Base-by-base conservation (phyloP, 2,329 filamentous ascomycete species). In the Thielaviopsis euricoi region DNA sequence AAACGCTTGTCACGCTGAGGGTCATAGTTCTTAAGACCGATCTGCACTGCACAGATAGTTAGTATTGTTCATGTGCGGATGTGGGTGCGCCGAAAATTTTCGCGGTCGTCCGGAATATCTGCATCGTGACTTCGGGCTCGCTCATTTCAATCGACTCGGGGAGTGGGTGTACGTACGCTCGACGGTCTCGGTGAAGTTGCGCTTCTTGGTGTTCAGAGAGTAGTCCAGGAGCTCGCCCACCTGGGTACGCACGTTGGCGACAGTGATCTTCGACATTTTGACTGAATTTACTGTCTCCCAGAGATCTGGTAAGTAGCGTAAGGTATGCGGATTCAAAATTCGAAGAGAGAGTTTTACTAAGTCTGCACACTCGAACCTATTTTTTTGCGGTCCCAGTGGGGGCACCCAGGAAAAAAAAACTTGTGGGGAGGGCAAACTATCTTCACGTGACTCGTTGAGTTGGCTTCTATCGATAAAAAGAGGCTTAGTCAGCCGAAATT, bases 1-100 rank as follows among this genome's bases (percentile, higher is more conserved):
- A 98, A 98, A 95, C 91, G 91, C 91, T 98, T 98, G 81, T 98
- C 93, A 89, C 93, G 91, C 86, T 97, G 81, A 72, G 93, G 91
- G 74, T 98, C 87, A 80, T 95, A 95, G 86, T 95, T 95, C 87
- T 95, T 94, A 73, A 95, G 84, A 74, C 88, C 88, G 80, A 94
- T 93, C 76, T 89, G 82, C 67, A 87, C 61, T 62, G 51, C 29
- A 55, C n/a, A 26, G 19, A 25, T 56, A 60, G 60, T 43, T 51
- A 37, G 26, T 17, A 37, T 17, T 54, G 21, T 21, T 29, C 25
- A 13, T 21, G 21, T 54, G 12, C 9, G 21, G 3, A 6, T 33
- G 29, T 33, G 29, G 29, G 12, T 33, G 29, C 9, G 29, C 29
- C 12, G 29, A 33, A 33, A 48, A 48, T 48, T 21, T n/a, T 21